Evolutionary conservation across 2,329 filamentous ascomycete species (phyloP), one percentile per base, ranked within the genome.

Genomic region (Talaromyces funiculosus): DNA sequence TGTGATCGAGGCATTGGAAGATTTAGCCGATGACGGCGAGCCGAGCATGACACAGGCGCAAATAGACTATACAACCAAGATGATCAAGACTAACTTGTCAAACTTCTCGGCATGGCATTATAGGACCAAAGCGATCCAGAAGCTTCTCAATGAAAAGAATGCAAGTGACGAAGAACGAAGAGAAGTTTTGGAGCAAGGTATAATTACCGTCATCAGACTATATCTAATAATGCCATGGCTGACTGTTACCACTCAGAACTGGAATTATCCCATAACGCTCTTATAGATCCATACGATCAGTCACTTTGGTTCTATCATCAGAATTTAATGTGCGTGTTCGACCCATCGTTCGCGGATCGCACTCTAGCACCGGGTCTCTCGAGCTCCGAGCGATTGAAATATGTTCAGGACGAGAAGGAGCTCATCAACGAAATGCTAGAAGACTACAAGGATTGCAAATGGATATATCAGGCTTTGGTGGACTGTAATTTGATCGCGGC

Each of bases 61-160:
- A 73, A 94, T 96, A 66, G 86, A 84, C 37, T 97, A 97, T 74
- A 97, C 94, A 1, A 92, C 88, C 14, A 89, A 85, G 70, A 97
- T 93, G 90, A 91, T 97, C 67, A 79, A 82, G 42, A 79, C 77
- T n/a, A 90, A 95, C 67, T 80, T 99, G 53, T 96, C 90, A 42
- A 99, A 99, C 73, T 99, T 97, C 73, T 97, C 92, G 3, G 94
- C 94, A 1, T 97, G 94, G 93, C 94, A 99, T 72, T 89, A 89
- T 70, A 86, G 94, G 56, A 91, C 89, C 66, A 90, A 90, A 69
- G 81, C 97, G 22, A 94, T 97, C 59, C 85, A 90, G 43, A 83
- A 84, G 42, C 75, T 97, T 20, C 78, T 97, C 54, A 77, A 84
- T 18, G 90, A 95, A 73, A 83, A 90, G 53, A 75, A 80, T 0